Base-by-base conservation (phyloP, 139 green algal genomes). In the Marvania coccoides region DNA sequence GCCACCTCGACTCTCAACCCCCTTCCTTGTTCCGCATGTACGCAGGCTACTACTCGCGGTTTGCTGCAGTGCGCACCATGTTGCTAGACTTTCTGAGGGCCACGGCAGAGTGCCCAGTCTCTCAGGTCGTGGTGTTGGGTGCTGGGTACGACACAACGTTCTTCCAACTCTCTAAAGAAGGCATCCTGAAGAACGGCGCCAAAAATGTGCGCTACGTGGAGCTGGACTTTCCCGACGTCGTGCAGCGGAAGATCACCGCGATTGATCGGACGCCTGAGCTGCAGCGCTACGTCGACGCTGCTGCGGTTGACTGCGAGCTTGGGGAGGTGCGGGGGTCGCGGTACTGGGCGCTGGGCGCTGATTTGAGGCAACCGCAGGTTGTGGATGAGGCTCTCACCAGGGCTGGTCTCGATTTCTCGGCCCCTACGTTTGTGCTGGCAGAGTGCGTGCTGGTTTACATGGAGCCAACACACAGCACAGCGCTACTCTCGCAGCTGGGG, bases 371-470 rank as follows among this genome's bases (percentile, higher is more conserved):
- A 2, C 8, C 71, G 0, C 36, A 37, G 5, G 48, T 63, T 7
- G 33, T 95, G 30, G 28, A 66, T 1, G 42, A 30, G 12, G 74
- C 75, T 0, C 62, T 94, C 46, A 19, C 48, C 24, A 47, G 23
- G 4, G 83, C 78, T 2, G 77, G 79, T 10, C 71, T 91, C 24
- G 66, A 93, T 24, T 47, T 47, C 1, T 38, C 26, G 4, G 23
- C 56, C 6, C 90, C 90, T 24, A 94, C 87, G 0, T 67, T 83
- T n/a, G 69, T 95, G 5, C 62, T 96, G 26, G 76, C 76, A 3
- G 90, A 96, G 75, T 96, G 90, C 56, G 87, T 95, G 60, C 76
- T 96, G 23, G 87, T 94, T 3, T 96, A 96, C 81, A 73, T 96
- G 79, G 74, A 89, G 55, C 78, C 86, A 0, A 37, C 55, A 7